These are phyloP conservation scores for Colletotrichum kahawae DNA, from an alignment of 2,329 filamentous ascomycete species.

Conservation along the genomic window DNA sequence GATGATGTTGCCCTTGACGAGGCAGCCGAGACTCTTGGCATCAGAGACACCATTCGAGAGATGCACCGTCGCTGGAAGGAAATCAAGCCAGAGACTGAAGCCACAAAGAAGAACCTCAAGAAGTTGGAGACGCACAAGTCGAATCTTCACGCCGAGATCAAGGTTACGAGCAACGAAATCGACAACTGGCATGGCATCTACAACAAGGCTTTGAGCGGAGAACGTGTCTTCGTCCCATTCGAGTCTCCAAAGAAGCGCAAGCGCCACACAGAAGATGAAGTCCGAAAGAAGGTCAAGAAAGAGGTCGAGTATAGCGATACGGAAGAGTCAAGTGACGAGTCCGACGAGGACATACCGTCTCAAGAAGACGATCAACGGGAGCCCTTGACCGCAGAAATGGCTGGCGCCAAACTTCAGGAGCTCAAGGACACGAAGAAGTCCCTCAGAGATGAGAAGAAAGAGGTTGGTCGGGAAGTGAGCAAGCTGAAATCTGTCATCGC, in stretches of 20 bases:
- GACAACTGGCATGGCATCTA: not conserved
- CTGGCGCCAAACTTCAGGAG: not conserved
- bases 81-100: not conserved
- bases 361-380: not conserved
- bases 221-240: not conserved
- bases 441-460: not conserved
- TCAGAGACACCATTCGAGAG: not conserved
- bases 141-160: not conserved
- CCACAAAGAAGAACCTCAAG: not conserved
- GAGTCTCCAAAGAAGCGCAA: not conserved
- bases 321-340: not conserved
- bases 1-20: conserved; percentile 57
- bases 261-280: not conserved
- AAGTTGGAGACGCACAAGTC: not conserved
- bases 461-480: not conserved
- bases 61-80: not conserved
- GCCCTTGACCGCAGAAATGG: not conserved
- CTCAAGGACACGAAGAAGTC: not conserved
- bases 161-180: not conserved
- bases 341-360: not conserved
- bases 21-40: conserved; percentile 36
- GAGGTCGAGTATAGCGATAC: not conserved
- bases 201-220: not conserved
- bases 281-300: not conserved
- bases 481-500: not conserved